Evolutionary conservation across 495 filamentous ascomycete species (phyloP).

Genomic region (Penicillium canescens): DNA sequence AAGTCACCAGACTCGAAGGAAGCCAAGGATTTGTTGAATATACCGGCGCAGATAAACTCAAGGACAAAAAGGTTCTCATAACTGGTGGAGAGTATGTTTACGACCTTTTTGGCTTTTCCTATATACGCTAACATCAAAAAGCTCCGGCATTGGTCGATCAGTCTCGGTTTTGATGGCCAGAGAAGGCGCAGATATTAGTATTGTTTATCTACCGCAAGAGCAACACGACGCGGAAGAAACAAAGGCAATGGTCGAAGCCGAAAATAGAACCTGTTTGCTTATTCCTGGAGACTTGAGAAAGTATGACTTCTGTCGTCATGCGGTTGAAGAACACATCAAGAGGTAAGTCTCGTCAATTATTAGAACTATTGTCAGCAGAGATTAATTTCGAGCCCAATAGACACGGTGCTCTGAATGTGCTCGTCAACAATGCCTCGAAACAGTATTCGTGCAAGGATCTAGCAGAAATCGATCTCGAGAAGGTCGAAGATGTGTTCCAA

Average conservation of each 20-base stretch:
- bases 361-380: not conserved
- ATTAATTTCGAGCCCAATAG: slow-evolving; percentile 14
- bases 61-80: slow-evolving; percentile 47
- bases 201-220: slow-evolving; percentile 54
- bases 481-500: slow-evolving; percentile 53
- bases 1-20: slow-evolving; percentile 25
- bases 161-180: slow-evolving; percentile 54
- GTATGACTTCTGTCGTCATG: slow-evolving; percentile 42
- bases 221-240: slow-evolving; percentile 52
- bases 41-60: slow-evolving; percentile 42
- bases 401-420: slow-evolving; percentile 50
- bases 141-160: slow-evolving; percentile 51
- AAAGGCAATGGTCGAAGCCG: slow-evolving; percentile 48
- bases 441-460: slow-evolving; percentile 57
- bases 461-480: slow-evolving; percentile 50
- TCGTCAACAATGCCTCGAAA: slow-evolving; percentile 63
- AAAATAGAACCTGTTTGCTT: slow-evolving; percentile 44
- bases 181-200: slow-evolving; percentile 53
- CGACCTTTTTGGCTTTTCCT: not conserved
- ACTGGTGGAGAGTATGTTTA: slow-evolving; percentile 51
- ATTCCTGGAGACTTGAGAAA: slow-evolving; percentile 50
- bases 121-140: slow-evolving; percentile 3
- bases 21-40: slow-evolving; percentile 38
- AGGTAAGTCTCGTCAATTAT: slow-evolving; percentile 20
- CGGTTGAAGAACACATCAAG: slow-evolving; percentile 51